Conservation (phyloP, 176 grass and related monocot genomes). For the Musa beccarii region DNA sequence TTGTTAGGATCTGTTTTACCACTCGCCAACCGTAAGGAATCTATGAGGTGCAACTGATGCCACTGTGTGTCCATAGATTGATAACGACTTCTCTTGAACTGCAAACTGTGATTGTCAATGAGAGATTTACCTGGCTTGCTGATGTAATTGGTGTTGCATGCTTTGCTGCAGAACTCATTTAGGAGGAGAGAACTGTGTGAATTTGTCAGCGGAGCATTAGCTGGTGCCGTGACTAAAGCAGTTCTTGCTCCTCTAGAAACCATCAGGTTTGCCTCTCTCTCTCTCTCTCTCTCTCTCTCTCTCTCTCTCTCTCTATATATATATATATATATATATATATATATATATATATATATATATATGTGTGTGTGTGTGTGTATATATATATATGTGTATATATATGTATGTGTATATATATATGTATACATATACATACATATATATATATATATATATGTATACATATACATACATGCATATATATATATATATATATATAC, state of each 20-base stretch:
- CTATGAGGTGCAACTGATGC: background rate
- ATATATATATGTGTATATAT: background rate
- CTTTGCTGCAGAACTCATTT: slow-evolving; percentile 32
- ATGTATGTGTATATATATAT: background rate
- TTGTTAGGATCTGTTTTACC: background rate
- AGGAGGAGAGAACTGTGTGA: slow-evolving; percentile 52
- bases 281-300: background rate
- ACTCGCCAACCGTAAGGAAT: background rate
- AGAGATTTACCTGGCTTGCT: background rate
- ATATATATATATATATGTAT: background rate
- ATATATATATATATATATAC: background rate
- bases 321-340: background rate
- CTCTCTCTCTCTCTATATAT: background rate
- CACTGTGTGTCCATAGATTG: background rate
- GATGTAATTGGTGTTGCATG: background rate
- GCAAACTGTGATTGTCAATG: background rate
- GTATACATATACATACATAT: background rate
- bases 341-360: background rate
- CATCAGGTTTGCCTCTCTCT: slow-evolving; percentile 37
- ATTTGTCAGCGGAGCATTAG: slow-evolving; percentile 74
- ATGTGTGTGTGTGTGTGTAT: no score
- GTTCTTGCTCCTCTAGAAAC: slow-evolving; percentile 82
- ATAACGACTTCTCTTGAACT: background rate
- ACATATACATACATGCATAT: background rate
- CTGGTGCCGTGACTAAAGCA: slow-evolving; percentile 81